These are phyloP conservation scores for Heritiera fomes DNA, from an alignment of 345 rosid species.

Conservation along the genomic window DNA sequence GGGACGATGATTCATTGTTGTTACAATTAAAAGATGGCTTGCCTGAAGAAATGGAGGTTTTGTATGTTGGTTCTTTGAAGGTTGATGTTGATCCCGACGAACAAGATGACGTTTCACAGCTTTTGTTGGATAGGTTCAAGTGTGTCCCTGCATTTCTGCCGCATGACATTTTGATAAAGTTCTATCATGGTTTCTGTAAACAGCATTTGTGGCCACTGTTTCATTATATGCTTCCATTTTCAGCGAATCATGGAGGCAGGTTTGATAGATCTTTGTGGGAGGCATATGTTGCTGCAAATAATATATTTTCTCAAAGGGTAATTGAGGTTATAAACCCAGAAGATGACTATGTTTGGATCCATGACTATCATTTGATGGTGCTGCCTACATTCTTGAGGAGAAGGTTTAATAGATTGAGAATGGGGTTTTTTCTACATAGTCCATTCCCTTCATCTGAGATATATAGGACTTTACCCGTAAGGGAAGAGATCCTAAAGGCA, in stretches of 20 bases:
- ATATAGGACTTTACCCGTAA: conserved; percentile 71
- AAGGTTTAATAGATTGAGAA: conserved; percentile 60
- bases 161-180: conserved; percentile 54
- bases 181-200: conserved; percentile 76
- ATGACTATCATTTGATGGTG: conserved; percentile 84
- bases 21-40: conserved; percentile 73
- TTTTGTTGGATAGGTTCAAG: conserved; percentile 68
- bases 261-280: conserved; percentile 75
- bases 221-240: conserved; percentile 75
- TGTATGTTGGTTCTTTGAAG: conserved; percentile 62
- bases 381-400: conserved; percentile 75
- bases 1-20: conserved; percentile 68
- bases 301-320: conserved; percentile 70
- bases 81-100: conserved; percentile 58
- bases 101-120: conserved; percentile 72
- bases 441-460: conserved; percentile 83
- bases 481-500: conserved; percentile 75
- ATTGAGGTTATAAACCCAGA: conserved; percentile 75
- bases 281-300: conserved; percentile 75
- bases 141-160: conserved; percentile 80
- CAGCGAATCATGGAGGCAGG: conserved; percentile 62
- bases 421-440: conserved; percentile 80
- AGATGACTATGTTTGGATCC: conserved; percentile 77
- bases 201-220: conserved; percentile 82
- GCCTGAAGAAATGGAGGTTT: conserved; percentile 75